These are phyloP conservation scores for Jatropha multifida DNA, from an alignment of 441 rosid genomes.

Conservation along the genomic window DNA sequence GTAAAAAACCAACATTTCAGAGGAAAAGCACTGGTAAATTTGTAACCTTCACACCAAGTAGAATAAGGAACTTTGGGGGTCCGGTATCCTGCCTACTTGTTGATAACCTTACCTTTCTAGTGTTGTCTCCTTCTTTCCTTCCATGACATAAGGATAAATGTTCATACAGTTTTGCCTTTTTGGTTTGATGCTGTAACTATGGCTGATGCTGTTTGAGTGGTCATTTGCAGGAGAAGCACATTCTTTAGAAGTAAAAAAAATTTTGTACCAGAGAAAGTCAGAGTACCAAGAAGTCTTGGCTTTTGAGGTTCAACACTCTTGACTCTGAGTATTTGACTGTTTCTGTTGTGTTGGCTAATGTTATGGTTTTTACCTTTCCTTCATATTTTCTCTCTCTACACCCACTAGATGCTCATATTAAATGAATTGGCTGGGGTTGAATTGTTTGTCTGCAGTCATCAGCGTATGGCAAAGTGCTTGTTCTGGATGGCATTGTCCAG, in stretches of 20 bases:
- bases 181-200: not conserved
- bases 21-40: not conserved
- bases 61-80: not conserved
- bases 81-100: not conserved
- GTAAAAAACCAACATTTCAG: not conserved
- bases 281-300: slow-evolving; percentile 90
- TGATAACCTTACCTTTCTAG: not conserved
- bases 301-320: slow-evolving; percentile 61
- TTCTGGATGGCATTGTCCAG: slow-evolving; percentile 94
- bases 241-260: slow-evolving; percentile 73
- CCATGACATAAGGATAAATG: not conserved
- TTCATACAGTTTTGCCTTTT: too few species aligned
- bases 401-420: too few species aligned
- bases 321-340: slow-evolving; percentile 14
- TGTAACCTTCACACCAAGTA: not conserved
- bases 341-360: not conserved
- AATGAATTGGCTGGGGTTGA: not conserved
- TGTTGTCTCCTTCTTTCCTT: not conserved
- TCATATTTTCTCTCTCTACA: not conserved
- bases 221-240: slow-evolving; percentile 85
- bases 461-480: slow-evolving; percentile 92
- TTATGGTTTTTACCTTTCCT: not conserved
- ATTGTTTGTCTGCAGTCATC: slow-evolving; percentile 59
- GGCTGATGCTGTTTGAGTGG: slow-evolving; percentile 17
- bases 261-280: slow-evolving; percentile 70